Conservation (phyloP, 2,329 filamentous ascomycete genomes). For the Microdochium trichocladiopsis region DNA sequence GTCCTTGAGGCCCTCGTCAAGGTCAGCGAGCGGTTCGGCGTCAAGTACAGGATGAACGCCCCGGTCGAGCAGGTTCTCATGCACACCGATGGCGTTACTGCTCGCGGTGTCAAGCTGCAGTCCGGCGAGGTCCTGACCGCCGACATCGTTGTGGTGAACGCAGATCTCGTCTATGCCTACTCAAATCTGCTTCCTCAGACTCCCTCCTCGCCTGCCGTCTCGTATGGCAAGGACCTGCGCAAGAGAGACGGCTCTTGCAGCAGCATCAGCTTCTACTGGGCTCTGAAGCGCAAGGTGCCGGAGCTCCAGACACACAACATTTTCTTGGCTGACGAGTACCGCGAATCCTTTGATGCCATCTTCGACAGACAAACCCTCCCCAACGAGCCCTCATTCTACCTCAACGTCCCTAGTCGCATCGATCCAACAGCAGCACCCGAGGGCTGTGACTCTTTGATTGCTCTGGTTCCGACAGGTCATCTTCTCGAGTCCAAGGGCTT, state of each 20-base stretch:
- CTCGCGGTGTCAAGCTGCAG: slow-evolving; percentile 51
- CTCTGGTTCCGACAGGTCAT: slow-evolving; percentile 67
- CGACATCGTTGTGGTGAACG: slow-evolving; percentile 64
- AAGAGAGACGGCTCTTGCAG: slow-evolving; percentile 57
- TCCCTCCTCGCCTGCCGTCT: slow-evolving; percentile 6
- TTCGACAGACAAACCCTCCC: slow-evolving; percentile 65
- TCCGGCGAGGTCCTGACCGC: slow-evolving; percentile 52
- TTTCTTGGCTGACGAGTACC: slow-evolving; percentile 68
- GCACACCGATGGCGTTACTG: slow-evolving; percentile 40
- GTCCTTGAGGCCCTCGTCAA: slow-evolving; percentile 56
- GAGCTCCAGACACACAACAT: slow-evolving; percentile 68
- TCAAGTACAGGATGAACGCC: slow-evolving; percentile 53
- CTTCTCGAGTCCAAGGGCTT: slow-evolving; percentile 40
- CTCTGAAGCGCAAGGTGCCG: slow-evolving; percentile 50
- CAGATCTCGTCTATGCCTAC: slow-evolving; percentile 70
- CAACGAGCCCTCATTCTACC: slow-evolving; percentile 64
- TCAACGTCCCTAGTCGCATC: slow-evolving; percentile 67
- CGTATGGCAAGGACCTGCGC: slow-evolving; percentile 29
- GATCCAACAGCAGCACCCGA: slow-evolving; percentile 61
- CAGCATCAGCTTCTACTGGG: slow-evolving; percentile 74
- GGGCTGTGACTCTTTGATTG: slow-evolving; percentile 58
- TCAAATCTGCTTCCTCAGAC: slow-evolving; percentile 56
- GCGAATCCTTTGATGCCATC: slow-evolving; percentile 67
- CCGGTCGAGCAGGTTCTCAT: slow-evolving; percentile 50
- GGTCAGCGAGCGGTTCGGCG: slow-evolving; percentile 55